A percentile compares a stretch with the other conserved stretches of the same genome.
Conservation (phyloP, 805 yeast species). For the Pichia phayaonensis region DNA sequence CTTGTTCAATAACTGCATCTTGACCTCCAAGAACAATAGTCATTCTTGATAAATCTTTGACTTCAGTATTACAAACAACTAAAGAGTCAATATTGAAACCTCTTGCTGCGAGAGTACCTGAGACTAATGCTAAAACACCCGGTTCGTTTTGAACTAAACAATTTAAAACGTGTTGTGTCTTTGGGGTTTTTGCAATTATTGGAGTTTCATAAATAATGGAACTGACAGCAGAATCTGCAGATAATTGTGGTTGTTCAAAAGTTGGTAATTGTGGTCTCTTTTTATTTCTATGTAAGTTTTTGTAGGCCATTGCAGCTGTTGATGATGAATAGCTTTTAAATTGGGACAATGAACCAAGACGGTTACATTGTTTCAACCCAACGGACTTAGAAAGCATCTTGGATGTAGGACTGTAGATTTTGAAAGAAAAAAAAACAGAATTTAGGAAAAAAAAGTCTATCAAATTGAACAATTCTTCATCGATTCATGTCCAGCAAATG, state of each 20-base stretch:
- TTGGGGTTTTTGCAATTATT: constrained; percentile 50
- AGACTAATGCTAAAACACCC: constrained; percentile 87
- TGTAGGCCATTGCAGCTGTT: constrained; percentile 91
- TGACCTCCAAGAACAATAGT: constrained; percentile 91
- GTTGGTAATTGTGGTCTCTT: constrained; percentile 89
- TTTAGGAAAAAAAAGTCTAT: neutral
- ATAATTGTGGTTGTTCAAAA: constrained; percentile 88
- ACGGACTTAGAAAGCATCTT: constrained; percentile 6
- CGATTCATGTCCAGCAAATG: neutral
- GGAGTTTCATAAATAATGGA: constrained; percentile 92
- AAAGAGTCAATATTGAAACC: constrained; percentile 97
- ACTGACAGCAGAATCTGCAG: constrained; percentile 93
- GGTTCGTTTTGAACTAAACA: constrained; percentile 98
- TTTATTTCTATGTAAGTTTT: constrained; percentile 79
- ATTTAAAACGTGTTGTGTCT: constrained; percentile 83
- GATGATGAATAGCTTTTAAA: constrained; percentile 41
- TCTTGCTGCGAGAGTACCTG: constrained; percentile 95
- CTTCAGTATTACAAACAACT: constrained; percentile 95
- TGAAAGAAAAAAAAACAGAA: neutral
- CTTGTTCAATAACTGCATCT: constrained; percentile 95
- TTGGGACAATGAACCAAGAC: constrained; percentile 3
- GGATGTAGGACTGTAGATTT: neutral
- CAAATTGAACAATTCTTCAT: neutral
- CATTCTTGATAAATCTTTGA: constrained; percentile 91
- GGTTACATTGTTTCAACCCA: constrained; percentile 6